Evolutionary conservation across 805 yeast species (phyloP).

Genomic region (Yamadazyma sp.): DNA sequence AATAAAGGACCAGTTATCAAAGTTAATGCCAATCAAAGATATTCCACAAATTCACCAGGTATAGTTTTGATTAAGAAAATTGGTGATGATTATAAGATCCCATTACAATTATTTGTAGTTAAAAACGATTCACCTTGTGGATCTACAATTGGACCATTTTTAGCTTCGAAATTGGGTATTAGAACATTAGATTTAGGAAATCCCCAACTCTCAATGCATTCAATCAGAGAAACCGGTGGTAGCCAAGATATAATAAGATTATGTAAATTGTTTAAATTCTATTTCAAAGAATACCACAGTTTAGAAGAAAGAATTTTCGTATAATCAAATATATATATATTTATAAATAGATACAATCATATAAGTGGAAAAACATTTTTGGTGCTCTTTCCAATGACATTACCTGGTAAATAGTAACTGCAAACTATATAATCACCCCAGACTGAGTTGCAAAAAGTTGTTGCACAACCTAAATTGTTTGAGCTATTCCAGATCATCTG

Average conservation of each 20-base stretch:
- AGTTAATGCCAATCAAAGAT: constrained; percentile 91
- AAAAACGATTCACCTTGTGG: constrained; percentile 94
- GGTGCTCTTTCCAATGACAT: constrained; percentile 22
- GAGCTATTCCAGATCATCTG: constrained; percentile 37
- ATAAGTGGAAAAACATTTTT: constrained; percentile 22
- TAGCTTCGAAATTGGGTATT: constrained; percentile 83
- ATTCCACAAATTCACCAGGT: constrained; percentile 92
- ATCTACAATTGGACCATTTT: constrained; percentile 92
- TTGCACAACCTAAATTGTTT: constrained; percentile 32
- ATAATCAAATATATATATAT: constrained; percentile 3
- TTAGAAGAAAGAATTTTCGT: constrained; percentile 28
- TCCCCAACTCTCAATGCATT: constrained; percentile 92
- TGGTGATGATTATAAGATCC: constrained; percentile 68
- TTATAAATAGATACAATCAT: background rate
- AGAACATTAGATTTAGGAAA: constrained; percentile 88
- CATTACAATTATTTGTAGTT: constrained; percentile 89
- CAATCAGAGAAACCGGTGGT: constrained; percentile 90
- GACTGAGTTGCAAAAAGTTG: constrained; percentile 24
- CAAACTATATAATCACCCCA: constrained; percentile 39
- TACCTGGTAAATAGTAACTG: constrained; percentile 33
- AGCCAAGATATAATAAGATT: constrained; percentile 65
- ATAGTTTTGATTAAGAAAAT: constrained; percentile 70
- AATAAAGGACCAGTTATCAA: constrained; percentile 93
- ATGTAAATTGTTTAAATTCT: constrained; percentile 58
- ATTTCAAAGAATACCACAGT: constrained; percentile 41